These are phyloP conservation scores for Biscogniauxia marginata DNA, from an alignment of 2,329 filamentous ascomycete genomes.

Conservation along the genomic window DNA sequence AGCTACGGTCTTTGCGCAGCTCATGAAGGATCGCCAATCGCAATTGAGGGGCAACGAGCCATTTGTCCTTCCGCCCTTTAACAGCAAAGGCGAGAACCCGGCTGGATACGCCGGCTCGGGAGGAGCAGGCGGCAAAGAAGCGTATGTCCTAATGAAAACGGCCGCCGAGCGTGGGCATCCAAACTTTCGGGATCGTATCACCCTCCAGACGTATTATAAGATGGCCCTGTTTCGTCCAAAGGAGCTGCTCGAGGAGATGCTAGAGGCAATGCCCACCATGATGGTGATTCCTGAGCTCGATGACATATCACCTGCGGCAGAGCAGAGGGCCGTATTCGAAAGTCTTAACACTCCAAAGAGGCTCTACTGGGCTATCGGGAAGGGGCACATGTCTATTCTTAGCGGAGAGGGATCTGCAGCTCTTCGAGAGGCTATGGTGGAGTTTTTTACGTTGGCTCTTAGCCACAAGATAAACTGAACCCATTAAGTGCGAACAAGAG, in stretches of 20 bases:
- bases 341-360: constrained; percentile 5
- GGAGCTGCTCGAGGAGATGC: constrained; percentile 13
- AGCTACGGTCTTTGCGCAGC: constrained; percentile 13
- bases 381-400: constrained; percentile 4
- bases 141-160: constrained; percentile 21
- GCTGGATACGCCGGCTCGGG: constrained; percentile 7
- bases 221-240: constrained; percentile 23
- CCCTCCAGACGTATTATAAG: constrained; percentile 29
- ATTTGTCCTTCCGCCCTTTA: constrained; percentile 5
- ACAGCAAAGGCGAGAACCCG: constrained; percentile 10
- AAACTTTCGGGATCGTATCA: constrained; percentile 25
- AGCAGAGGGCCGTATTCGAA: constrained; percentile 23
- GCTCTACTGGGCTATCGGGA: constrained; percentile 2
- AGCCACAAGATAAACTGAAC: too few species aligned
- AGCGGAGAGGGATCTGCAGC: too few species aligned
- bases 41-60: constrained; percentile 11
- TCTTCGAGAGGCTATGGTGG: too few species aligned
- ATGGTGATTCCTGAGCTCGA: constrained; percentile 31
- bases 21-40: constrained; percentile 15
- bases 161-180: constrained; percentile 14
- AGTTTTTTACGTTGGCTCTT: too few species aligned
- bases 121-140: constrained; percentile 18
- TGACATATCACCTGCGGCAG: constrained; percentile 19
- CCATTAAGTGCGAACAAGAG: too few species aligned
- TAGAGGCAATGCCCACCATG: constrained; percentile 22